A percentile compares a stretch with the other conserved stretches of the same genome.
These are phyloP conservation scores for Wallacemonas sp. DNA, from an alignment of 208 protist genomes.

Conservation along the genomic window DNA sequence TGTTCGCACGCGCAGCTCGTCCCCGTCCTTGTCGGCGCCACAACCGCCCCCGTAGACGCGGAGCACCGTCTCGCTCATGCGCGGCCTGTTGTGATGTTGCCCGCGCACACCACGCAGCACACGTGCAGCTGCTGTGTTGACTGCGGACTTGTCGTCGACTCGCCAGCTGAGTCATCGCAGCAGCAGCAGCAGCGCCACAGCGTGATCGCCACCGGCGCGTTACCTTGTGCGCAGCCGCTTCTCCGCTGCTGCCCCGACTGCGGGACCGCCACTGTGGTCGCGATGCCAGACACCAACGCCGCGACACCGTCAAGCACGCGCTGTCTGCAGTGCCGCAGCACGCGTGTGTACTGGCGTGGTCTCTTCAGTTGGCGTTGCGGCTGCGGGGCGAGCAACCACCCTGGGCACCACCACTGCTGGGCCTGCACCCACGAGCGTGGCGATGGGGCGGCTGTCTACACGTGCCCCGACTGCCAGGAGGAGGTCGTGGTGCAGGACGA, in stretches of 20 bases:
- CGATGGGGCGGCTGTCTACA: conserved; percentile 1
- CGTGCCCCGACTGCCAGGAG: neutral
- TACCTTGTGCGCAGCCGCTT: neutral
- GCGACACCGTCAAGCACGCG: neutral
- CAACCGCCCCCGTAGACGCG: no score
- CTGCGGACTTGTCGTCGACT: neutral
- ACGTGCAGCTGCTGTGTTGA: neutral
- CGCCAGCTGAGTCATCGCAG: neutral
- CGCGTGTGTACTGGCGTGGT: conserved; percentile 24
- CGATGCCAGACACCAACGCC: neutral
- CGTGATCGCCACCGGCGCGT: no score
- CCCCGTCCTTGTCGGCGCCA: no score
- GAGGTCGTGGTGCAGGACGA: neutral
- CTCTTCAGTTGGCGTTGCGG: conserved; percentile 71
- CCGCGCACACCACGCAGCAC: neutral
- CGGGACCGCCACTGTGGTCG: neutral
- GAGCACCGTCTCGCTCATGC: no score
- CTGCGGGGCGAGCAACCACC: conserved; percentile 53
- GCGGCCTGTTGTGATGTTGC: no score
- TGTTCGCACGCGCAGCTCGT: neutral
- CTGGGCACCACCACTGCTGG: conserved; percentile 50
- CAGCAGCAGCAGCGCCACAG: no score
- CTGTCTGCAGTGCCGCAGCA: conserved; percentile 3
- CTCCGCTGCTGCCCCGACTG: conserved; percentile 16
- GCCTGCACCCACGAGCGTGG: conserved; percentile 33